A percentile compares a stretch with the other conserved stretches of the same genome.
These are phyloP conservation scores for Boletellus ananiceps DNA, from an alignment of 768 basidiomycete genomes.

Conservation along the genomic window DNA sequence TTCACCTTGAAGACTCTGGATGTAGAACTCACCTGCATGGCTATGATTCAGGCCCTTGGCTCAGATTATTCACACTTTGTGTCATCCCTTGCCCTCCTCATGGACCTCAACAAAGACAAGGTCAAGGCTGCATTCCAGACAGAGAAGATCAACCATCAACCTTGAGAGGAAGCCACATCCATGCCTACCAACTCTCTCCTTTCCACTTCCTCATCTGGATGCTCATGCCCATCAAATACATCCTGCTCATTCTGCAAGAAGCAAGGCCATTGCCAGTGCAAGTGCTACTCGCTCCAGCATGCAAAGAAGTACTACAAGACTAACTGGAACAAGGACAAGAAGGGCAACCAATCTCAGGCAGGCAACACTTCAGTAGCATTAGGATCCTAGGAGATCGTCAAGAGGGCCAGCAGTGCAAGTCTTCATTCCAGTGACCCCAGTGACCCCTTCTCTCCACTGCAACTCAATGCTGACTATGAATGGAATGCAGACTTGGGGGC, in stretches of 20 bases:
- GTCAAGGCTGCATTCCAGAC: no score
- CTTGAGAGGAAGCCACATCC: background rate
- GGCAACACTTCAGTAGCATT: background rate
- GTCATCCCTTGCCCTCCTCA: no score
- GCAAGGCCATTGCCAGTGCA: background rate
- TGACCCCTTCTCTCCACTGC: background rate
- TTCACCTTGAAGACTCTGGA: no score
- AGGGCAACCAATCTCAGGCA: background rate
- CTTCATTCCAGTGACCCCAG: background rate
- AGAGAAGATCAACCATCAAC: slow-evolving; percentile 1
- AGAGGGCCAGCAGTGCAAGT: background rate
- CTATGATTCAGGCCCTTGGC: no score
- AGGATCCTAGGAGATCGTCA: background rate
- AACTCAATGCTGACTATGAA: slow-evolving; percentile 1
- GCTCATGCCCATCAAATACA: background rate
- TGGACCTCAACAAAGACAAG: no score
- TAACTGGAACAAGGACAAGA: no score
- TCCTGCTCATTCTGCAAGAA: background rate
- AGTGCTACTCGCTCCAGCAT: no score
- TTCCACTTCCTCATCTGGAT: background rate
- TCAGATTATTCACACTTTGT: no score
- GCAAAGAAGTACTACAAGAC: no score
- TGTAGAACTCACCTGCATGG: no score
- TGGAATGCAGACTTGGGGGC: no score
- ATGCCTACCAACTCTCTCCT: background rate